These are phyloP conservation scores for Fraxinus angustifolia DNA, from an alignment of 305 asterid genomes.

Conservation along the genomic window DNA sequence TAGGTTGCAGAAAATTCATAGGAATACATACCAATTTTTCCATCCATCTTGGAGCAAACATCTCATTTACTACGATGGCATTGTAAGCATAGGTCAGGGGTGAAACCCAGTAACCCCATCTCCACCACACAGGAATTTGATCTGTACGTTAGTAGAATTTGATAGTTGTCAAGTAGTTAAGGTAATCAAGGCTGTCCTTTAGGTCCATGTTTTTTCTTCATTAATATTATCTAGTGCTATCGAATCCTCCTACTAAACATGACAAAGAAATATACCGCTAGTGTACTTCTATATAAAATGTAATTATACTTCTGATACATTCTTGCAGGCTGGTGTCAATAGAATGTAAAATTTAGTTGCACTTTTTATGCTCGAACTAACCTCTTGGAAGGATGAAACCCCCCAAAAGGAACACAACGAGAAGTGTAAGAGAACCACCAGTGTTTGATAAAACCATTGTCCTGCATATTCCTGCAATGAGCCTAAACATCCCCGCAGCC, in stretches of 20 bases:
- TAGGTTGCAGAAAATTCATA: background rate
- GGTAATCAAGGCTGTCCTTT: background rate
- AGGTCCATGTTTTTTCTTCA: background rate
- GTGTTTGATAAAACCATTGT: conserved; percentile 87
- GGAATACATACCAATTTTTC: conserved; percentile 41
- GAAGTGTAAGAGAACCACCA: conserved; percentile 74
- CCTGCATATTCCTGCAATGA: conserved; percentile 75
- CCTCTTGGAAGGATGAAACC: conserved; percentile 91
- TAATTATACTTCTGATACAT: background rate
- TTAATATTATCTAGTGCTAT: background rate
- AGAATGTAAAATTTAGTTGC: background rate
- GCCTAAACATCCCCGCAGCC: conserved; percentile 85
- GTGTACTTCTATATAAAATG: background rate
- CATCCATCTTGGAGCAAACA: conserved; percentile 91
- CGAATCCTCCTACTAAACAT: background rate
- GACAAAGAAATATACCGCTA: background rate
- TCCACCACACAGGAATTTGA: conserved; percentile 87
- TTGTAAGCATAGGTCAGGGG: conserved; percentile 76
- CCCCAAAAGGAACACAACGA: conserved; percentile 70
- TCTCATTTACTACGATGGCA: conserved; percentile 71
- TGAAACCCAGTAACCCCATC: conserved; percentile 90
- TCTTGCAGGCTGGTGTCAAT: background rate
- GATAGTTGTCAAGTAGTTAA: background rate
- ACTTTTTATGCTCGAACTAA: conserved; percentile 16
- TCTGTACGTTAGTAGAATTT: conserved; percentile 28